These are phyloP conservation scores for Rubroshorea leprosula DNA, from an alignment of 345 rosid species.

Conservation along the genomic window DNA sequence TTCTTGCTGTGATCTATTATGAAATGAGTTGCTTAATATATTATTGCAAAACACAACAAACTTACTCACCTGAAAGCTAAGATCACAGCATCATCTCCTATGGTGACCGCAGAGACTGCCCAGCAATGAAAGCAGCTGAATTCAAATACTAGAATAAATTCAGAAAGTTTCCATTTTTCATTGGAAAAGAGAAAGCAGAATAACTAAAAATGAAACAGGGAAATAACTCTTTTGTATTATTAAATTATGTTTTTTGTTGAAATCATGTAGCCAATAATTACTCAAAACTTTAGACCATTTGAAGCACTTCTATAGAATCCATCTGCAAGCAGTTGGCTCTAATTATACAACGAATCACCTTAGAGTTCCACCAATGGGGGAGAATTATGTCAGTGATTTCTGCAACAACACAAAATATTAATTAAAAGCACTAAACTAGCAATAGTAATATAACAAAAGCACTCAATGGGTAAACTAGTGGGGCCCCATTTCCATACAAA, in stretches of 20 bases:
- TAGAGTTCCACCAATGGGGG: constrained; percentile 68
- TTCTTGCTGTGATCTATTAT: no score
- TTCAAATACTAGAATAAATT: constrained; percentile 55
- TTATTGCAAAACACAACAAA: constrained; percentile 9
- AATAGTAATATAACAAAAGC: no score
- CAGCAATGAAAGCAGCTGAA: constrained; percentile 91
- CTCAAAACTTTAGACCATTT: not conserved
- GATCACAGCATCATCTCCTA: constrained; percentile 94
- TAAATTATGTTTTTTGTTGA: no score
- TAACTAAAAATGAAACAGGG: not conserved
- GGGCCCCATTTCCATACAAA: no score
- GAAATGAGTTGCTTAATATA: not conserved
- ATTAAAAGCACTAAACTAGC: no score
- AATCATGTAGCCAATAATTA: not conserved
- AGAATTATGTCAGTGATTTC: no score
- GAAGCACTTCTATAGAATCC: not conserved
- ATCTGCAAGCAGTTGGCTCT: constrained; percentile 5
- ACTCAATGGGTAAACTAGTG: no score
- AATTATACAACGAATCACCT: constrained; percentile 58
- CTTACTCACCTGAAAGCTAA: constrained; percentile 78
- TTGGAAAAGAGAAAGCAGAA: constrained; percentile 23
- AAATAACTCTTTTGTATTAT: not conserved
- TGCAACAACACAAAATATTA: no score
- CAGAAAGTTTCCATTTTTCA: constrained; percentile 30
- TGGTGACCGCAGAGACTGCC: constrained; percentile 90